Evolutionary conservation across 495 filamentous ascomycete species (phyloP).

Genomic region (Aspergillus kassunensis): DNA sequence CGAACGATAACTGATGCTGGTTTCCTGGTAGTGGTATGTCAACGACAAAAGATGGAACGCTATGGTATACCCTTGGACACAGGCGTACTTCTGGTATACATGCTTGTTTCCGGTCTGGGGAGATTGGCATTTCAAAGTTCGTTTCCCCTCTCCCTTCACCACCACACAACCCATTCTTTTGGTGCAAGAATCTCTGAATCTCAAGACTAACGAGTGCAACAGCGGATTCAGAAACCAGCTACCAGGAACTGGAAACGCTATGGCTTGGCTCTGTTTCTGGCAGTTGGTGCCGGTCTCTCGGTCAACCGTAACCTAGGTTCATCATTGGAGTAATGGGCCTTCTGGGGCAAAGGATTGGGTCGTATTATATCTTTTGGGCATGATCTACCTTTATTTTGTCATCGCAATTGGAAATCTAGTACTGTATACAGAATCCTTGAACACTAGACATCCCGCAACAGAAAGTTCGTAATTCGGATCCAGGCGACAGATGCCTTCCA

Average conservation of each 20-base stretch:
- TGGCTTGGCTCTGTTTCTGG: not conserved
- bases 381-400: too few relatives aligned
- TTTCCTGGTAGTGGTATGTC: constrained; percentile 21
- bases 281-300: not conserved
- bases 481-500: too few relatives aligned
- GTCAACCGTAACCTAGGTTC: not conserved
- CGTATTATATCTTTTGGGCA: not conserved
- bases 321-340: not conserved
- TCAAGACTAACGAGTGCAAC: too few relatives aligned
- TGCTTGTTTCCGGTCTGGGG: constrained; percentile 34
- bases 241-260: not conserved
- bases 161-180: too few relatives aligned
- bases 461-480: too few relatives aligned
- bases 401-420: too few relatives aligned
- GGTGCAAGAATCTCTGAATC: too few relatives aligned
- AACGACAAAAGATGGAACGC: constrained; percentile 44
- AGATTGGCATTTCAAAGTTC: constrained; percentile 30
- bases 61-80: constrained; percentile 44
- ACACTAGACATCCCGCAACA: too few relatives aligned
- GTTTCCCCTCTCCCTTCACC: not conserved
- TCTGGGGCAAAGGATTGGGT: not conserved
- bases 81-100: constrained; percentile 31
- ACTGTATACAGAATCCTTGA: too few relatives aligned
- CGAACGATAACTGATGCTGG: not conserved
- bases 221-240: not conserved